Percentiles rank a stretch among this genome's conserved stretches.
Conservation (phyloP, 306 rosid genomes). For the Astragalus glycyphyllos region DNA sequence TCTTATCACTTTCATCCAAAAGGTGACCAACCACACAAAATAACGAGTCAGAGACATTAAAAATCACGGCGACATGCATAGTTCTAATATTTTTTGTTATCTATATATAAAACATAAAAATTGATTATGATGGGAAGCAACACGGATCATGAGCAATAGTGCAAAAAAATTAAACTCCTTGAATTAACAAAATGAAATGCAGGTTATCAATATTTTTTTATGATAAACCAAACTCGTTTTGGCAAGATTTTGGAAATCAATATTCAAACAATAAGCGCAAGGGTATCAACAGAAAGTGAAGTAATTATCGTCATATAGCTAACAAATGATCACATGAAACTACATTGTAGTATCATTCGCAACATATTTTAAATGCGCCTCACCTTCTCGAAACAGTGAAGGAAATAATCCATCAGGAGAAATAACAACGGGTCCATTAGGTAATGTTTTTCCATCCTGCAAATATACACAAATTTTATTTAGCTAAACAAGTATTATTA, state of each 20-base stretch:
- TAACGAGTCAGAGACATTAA: conserved; percentile 38
- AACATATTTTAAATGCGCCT: conserved; percentile 33
- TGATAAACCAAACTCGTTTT: too few relatives aligned
- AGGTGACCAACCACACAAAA: conserved; percentile 40
- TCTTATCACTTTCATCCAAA: conserved; percentile 75
- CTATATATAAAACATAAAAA: neutral
- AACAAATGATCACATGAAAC: conserved; percentile 28
- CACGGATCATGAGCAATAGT: neutral
- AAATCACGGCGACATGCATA: conserved; percentile 13
- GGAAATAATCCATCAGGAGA: conserved; percentile 99
- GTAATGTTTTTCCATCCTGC: conserved; percentile 95
- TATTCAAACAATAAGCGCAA: too few relatives aligned
- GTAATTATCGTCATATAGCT: conserved; percentile 14
- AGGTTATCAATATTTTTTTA: neutral
- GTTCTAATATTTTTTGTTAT: neutral
- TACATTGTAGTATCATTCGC: conserved; percentile 25
- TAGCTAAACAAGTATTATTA: conserved; percentile 31
- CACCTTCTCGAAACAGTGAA: conserved; percentile 92
- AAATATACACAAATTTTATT: conserved; percentile 30
- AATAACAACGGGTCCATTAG: conserved; percentile 92
- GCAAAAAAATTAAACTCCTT: conserved; percentile 9
- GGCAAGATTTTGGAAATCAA: too few relatives aligned
- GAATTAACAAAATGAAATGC: neutral
- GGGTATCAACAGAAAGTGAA: neutral
- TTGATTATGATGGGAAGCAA: neutral